phyloP scores from a whole-genome alignment of 208 protist genomes.

The Phytomonas francai region DNA sequence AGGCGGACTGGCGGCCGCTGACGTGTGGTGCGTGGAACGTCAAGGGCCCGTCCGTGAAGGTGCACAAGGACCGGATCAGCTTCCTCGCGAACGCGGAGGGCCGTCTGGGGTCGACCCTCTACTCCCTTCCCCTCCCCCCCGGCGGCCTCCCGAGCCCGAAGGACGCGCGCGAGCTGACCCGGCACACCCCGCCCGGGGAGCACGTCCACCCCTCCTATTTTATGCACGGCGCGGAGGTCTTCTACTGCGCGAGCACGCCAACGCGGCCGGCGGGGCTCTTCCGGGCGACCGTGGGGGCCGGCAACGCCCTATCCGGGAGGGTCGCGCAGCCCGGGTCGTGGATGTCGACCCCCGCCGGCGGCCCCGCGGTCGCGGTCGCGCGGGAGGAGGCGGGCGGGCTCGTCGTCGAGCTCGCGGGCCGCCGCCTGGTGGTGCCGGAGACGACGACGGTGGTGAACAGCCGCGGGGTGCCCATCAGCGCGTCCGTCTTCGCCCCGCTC shows the following conservation, averaged over 20 bases:
- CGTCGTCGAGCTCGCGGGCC: slow-evolving; percentile 11
- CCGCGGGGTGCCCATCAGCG: slow-evolving; percentile 64
- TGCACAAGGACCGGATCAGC: slow-evolving; percentile 23
- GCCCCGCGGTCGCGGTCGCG: neutral
- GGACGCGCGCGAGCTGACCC: slow-evolving; percentile 23
- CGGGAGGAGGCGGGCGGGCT: slow-evolving; percentile 1
- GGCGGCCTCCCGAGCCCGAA: slow-evolving; percentile 7
- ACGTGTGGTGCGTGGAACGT: slow-evolving; percentile 74
- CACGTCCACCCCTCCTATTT: slow-evolving; percentile 48
- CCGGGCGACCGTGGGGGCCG: slow-evolving; percentile 14
- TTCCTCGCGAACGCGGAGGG: slow-evolving; percentile 62
- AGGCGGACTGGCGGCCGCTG: slow-evolving; percentile 40
- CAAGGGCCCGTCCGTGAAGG: slow-evolving; percentile 16
- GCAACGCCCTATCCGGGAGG: slow-evolving; percentile 1
- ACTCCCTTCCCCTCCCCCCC: slow-evolving; percentile 32
- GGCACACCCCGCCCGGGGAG: slow-evolving; percentile 32
- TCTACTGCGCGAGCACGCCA: slow-evolving; percentile 52
- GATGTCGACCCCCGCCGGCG: slow-evolving; percentile 3
- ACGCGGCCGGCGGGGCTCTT: slow-evolving; percentile 37
- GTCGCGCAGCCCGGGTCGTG: slow-evolving; percentile 4
- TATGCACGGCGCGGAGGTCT: slow-evolving; percentile 21
- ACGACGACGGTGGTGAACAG: slow-evolving; percentile 53
- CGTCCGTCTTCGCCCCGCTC: slow-evolving; percentile 52
- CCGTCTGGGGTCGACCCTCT: slow-evolving; percentile 42
- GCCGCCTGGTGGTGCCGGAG: slow-evolving; percentile 31